These are phyloP conservation scores for Verbena officinalis DNA, from an alignment of 257 asterid species.

Conservation along the genomic window DNA sequence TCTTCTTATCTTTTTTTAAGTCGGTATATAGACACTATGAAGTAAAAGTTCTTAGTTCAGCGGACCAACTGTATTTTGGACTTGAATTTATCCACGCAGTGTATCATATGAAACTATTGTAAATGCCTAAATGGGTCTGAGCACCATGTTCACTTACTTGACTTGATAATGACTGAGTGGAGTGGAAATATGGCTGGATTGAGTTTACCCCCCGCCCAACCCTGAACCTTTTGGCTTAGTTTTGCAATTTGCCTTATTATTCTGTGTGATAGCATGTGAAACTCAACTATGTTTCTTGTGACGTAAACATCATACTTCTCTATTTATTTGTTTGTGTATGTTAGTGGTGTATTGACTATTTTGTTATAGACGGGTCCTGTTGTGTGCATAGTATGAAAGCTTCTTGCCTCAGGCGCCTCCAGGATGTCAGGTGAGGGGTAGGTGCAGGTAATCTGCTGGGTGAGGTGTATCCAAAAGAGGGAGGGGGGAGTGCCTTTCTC, in stretches of 20 bases:
- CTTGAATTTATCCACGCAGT: no score
- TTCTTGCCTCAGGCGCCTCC: no score
- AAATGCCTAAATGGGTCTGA: background rate
- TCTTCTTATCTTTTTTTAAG: background rate
- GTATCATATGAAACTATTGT: background rate
- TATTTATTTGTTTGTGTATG: background rate
- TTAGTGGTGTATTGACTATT: background rate
- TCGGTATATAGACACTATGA: no score
- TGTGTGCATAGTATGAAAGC: no score
- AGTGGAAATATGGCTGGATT: slow-evolving; percentile 10
- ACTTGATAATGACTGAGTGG: background rate
- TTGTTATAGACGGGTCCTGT: background rate
- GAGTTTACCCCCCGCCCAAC: no score
- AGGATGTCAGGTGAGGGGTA: no score
- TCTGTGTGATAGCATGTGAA: background rate
- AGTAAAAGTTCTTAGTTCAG: no score
- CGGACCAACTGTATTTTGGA: no score
- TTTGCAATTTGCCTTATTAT: background rate
- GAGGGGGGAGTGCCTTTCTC: no score
- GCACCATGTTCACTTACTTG: background rate
- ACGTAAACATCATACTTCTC: background rate
- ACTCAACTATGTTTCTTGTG: no score
- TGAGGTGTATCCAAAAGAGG: no score
- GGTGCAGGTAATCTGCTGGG: no score
- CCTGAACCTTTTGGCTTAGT: slow-evolving; percentile 11